These are phyloP conservation scores for Mortierella sp. DNA, from an alignment of 371 early-diverging fungal genomes.

Conservation along the genomic window DNA sequence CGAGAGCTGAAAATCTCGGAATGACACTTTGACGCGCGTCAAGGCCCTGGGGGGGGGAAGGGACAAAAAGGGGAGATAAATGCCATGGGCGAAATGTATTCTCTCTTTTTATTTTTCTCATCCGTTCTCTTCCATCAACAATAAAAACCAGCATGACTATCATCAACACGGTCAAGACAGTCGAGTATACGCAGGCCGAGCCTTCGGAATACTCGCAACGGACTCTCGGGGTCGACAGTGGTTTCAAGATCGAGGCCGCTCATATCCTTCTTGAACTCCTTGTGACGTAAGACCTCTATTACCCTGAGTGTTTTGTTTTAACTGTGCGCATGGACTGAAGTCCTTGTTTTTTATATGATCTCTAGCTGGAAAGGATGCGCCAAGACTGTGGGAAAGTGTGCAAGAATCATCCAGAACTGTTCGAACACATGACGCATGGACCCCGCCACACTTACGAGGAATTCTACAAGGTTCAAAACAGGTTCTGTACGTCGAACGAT, in stretches of 20 bases:
- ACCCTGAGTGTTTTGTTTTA: no score
- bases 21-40: no score
- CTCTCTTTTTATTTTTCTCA: not conserved
- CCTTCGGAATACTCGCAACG: constrained; percentile 24
- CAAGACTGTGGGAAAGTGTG: constrained; percentile 34
- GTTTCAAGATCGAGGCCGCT: constrained; percentile 36
- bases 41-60: no score
- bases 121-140: not conserved
- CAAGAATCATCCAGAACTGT: constrained; percentile 31
- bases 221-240: constrained; percentile 34
- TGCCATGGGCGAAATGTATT: no score
- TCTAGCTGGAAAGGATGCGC: constrained; percentile 33
- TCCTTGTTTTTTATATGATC: not conserved
- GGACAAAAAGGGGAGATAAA: no score
- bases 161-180: constrained; percentile 4
- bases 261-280: constrained; percentile 30
- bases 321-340: no score
- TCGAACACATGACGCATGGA: constrained; percentile 33
- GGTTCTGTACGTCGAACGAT: constrained; percentile 2
- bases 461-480: constrained; percentile 16
- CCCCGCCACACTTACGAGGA: constrained; percentile 11
- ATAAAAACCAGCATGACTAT: not conserved
- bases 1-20: no score
- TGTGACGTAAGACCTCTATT: no score
- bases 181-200: constrained; percentile 19